These are phyloP conservation scores for Lumnitzera littorea DNA, from an alignment of 345 rosid genomes.

Conservation along the genomic window DNA sequence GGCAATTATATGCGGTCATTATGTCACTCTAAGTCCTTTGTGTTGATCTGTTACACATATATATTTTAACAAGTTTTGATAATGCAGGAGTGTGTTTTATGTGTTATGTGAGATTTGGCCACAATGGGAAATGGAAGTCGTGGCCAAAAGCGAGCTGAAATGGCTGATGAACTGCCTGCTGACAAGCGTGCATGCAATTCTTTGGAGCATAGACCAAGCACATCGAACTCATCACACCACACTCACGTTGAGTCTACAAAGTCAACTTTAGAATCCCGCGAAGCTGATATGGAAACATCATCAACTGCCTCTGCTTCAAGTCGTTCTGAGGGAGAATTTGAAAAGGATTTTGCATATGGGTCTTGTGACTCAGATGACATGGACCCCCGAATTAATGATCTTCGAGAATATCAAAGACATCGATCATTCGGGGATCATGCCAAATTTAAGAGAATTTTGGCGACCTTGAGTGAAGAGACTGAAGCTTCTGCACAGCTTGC, in stretches of 20 bases:
- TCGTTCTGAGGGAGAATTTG: conserved; percentile 69
- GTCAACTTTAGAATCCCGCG: conserved; percentile 32
- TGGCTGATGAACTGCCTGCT: conserved; percentile 69
- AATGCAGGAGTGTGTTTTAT: conserved; percentile 2
- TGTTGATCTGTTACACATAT: no score
- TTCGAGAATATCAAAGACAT: conserved; percentile 56
- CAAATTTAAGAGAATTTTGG: conserved; percentile 51
- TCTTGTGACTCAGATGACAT: conserved; percentile 83
- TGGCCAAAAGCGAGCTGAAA: conserved; percentile 84
- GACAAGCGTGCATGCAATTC: conserved; percentile 95
- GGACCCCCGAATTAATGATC: conserved; percentile 41
- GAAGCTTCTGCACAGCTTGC: conserved; percentile 56
- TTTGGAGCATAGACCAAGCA: conserved; percentile 43
- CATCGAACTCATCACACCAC: conserved; percentile 41
- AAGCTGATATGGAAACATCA: conserved; percentile 83
- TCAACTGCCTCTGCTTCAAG: conserved; percentile 83
- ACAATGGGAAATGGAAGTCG: conserved; percentile 55
- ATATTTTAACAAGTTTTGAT: not conserved
- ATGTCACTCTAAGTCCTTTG: no score
- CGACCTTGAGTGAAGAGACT: conserved; percentile 42
- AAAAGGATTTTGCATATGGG: conserved; percentile 63
- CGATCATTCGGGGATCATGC: conserved; percentile 61
- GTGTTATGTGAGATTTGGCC: not conserved
- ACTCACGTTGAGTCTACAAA: conserved; percentile 41
- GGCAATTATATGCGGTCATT: not conserved